Conservation (phyloP, 2,329 filamentous ascomycete genomes). For the Atkinsonella texensis region DNA sequence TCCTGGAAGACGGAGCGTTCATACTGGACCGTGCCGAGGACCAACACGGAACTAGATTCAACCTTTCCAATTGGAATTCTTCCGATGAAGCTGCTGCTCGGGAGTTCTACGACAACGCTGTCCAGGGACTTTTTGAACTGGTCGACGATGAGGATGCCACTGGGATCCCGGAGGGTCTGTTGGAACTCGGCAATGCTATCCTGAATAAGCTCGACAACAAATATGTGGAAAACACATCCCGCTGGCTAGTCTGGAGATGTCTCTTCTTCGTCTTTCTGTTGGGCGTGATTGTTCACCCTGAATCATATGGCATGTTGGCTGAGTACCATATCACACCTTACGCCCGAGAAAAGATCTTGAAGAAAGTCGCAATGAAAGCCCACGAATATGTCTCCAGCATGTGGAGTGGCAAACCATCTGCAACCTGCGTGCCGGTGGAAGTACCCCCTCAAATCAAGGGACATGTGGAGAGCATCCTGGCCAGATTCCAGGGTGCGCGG, state of each 20-base stretch:
- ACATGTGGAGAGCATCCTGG: slow-evolving; percentile 61
- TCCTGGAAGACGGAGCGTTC: slow-evolving; percentile 85
- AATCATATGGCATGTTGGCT: slow-evolving; percentile 67
- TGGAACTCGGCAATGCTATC: slow-evolving; percentile 78
- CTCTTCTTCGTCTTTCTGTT: slow-evolving; percentile 82
- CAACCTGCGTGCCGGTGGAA: slow-evolving; percentile 32
- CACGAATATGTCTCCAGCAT: slow-evolving; percentile 71
- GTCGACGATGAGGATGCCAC: slow-evolving; percentile 75
- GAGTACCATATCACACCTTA: slow-evolving; percentile 90
- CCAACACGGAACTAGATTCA: slow-evolving; percentile 57
- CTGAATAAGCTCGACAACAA: slow-evolving; percentile 63
- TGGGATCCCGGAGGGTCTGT: slow-evolving; percentile 73
- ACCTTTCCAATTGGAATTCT: slow-evolving; percentile 59
- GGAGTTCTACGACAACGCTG: slow-evolving; percentile 76
- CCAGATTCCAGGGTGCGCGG: slow-evolving; percentile 45
- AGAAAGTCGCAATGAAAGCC: slow-evolving; percentile 68
- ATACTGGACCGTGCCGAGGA: slow-evolving; percentile 77
- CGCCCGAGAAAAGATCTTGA: slow-evolving; percentile 69
- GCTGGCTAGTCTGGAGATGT: slow-evolving; percentile 82
- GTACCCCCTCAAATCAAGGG: slow-evolving; percentile 50
- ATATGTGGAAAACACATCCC: slow-evolving; percentile 61
- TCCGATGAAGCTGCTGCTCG: slow-evolving; percentile 75
- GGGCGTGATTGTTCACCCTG: slow-evolving; percentile 76
- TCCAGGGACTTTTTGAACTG: slow-evolving; percentile 71
- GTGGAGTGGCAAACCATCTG: slow-evolving; percentile 54